A percentile compares a stretch with the other conserved stretches of the same genome.
phyloP scores from a whole-genome alignment of 2,329 filamentous ascomycete species.

The Hypoxylon sp. region DNA sequence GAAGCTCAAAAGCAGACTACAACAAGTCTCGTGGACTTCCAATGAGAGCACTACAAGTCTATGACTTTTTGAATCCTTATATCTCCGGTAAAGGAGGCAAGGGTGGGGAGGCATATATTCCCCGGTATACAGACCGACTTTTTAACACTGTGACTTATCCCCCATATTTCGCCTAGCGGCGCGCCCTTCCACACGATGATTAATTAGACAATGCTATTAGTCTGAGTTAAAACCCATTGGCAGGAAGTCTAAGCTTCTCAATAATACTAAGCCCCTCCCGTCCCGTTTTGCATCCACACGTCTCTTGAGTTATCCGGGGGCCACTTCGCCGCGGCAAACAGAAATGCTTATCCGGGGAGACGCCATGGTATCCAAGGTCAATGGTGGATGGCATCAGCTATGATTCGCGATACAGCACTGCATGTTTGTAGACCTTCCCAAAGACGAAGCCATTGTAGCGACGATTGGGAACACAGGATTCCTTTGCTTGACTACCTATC shows the following conservation, averaged over 20 bases:
- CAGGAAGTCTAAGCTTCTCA: not conserved
- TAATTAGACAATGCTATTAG: not conserved
- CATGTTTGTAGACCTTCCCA: not conserved
- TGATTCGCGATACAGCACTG: not conserved
- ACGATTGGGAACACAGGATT: not conserved
- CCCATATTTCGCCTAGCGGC: slow-evolving; percentile 16
- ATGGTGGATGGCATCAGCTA: not conserved
- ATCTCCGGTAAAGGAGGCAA: slow-evolving; percentile 30
- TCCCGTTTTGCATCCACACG: not conserved
- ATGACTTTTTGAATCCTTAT: slow-evolving; percentile 10
- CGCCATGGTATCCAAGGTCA: not conserved
- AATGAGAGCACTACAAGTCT: not conserved
- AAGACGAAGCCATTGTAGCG: not conserved
- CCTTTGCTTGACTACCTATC: not conserved
- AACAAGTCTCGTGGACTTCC: not conserved
- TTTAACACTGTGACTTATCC: slow-evolving; percentile 24
- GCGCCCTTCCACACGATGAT: slow-evolving; percentile 14
- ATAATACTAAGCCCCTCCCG: not conserved
- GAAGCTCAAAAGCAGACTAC: not conserved
- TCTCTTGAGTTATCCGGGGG: not conserved
- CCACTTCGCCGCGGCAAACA: not conserved
- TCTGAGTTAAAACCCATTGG: slow-evolving; percentile 14
- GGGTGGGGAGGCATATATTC: slow-evolving; percentile 23
- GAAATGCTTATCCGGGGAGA: not conserved
- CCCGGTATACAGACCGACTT: slow-evolving; percentile 24